A percentile compares a stretch with the other conserved stretches of the same genome.
phyloP scores from a whole-genome alignment of 305 asterid genomes.

The Vinca major region DNA sequence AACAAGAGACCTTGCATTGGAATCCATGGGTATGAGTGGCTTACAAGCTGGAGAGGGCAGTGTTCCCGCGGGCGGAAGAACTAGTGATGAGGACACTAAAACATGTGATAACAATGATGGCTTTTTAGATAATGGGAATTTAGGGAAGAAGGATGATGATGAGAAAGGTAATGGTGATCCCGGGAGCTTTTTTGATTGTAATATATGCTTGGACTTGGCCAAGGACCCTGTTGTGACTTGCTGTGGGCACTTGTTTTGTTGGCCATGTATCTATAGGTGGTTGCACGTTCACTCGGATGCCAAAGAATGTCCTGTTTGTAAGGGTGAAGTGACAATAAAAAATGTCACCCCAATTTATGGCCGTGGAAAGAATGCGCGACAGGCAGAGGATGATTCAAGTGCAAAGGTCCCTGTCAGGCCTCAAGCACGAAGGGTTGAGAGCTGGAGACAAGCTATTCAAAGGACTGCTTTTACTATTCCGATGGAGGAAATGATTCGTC shows the following conservation, averaged over 20 bases:
- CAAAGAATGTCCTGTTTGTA: conserved; percentile 45
- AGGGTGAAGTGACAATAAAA: conserved; percentile 40
- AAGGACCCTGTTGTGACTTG: conserved; percentile 47
- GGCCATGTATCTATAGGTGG: conserved; percentile 51
- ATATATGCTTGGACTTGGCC: conserved; percentile 42
- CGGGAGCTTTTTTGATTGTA: conserved; percentile 39
- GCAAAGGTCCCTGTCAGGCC: conserved; percentile 38
- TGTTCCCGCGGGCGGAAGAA: conserved; percentile 19
- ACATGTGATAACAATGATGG: conserved; percentile 24
- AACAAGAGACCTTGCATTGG: conserved; percentile 50
- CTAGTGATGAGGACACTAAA: conserved; percentile 19
- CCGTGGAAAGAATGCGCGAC: conserved; percentile 22
- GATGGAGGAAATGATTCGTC: conserved; percentile 73
- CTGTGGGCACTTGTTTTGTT: conserved; percentile 49
- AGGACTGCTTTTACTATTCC: conserved; percentile 60
- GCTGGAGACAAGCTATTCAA: conserved; percentile 39
- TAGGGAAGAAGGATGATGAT: conserved; percentile 27
- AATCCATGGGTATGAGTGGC: conserved; percentile 29
- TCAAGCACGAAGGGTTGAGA: conserved; percentile 36
- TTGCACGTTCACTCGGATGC: conserved; percentile 38
- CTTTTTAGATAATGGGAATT: conserved; percentile 17
- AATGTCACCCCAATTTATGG: conserved; percentile 41
- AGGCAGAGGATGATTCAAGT: conserved; percentile 22
- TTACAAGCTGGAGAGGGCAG: conserved; percentile 34
- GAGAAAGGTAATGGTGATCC: conserved; percentile 29